Conservation (phyloP, 768 basidiomycete genomes). For the Boletus vinaceobasis region DNA sequence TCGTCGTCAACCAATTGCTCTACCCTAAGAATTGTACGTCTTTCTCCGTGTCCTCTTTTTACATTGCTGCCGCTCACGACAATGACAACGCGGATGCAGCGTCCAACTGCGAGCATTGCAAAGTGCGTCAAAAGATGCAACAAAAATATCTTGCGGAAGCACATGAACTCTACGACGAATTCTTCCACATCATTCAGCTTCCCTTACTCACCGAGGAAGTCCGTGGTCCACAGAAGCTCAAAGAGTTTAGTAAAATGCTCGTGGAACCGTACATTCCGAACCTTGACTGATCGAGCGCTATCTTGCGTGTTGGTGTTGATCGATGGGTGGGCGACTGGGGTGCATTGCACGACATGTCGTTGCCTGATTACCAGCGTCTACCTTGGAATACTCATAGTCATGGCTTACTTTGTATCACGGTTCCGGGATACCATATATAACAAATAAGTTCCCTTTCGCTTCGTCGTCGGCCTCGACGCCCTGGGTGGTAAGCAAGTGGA, state of each 20-base stretch:
- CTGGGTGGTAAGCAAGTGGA: no score
- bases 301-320: neutral
- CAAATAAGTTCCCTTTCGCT: no score
- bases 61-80: neutral
- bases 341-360: neutral
- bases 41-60: neutral
- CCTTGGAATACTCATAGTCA: neutral
- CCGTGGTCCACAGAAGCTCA: conserved; percentile 89
- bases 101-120: conserved; percentile 94
- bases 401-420: conserved; percentile 6
- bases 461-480: no score
- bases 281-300: conserved; percentile 16
- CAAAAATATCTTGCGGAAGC: conserved; percentile 97
- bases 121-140: conserved; percentile 94
- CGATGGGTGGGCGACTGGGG: neutral
- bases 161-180: conserved; percentile 95
- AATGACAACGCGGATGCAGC: conserved; percentile 39
- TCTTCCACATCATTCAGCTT: conserved; percentile 94
- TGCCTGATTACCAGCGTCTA: neutral
- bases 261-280: conserved; percentile 70
- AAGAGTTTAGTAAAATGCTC: conserved; percentile 90
- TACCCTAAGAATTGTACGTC: conserved; percentile 85
- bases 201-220: conserved; percentile 97
- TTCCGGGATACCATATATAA: conserved; percentile 14
- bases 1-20: conserved; percentile 95